These are phyloP conservation scores for Colletotrichum sojae DNA, from an alignment of 2,329 filamentous ascomycete genomes.

Conservation along the genomic window DNA sequence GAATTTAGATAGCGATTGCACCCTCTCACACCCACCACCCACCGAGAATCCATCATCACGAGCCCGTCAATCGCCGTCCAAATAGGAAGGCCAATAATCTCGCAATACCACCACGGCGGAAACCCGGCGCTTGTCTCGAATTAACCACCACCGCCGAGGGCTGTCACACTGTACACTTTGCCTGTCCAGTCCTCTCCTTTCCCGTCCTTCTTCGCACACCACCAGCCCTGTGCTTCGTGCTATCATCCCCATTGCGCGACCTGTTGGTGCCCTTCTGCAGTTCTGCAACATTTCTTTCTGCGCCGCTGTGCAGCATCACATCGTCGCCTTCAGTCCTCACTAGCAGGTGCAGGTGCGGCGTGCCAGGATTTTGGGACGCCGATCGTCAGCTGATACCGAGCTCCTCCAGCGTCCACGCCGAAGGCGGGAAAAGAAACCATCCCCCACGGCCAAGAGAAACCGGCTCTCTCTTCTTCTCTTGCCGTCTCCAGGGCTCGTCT, in stretches of 20 bases:
- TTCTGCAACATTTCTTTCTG: constrained; percentile 13
- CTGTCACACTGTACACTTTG: constrained; percentile 30
- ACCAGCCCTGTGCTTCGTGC: constrained; percentile 1
- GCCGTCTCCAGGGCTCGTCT: constrained; percentile 19
- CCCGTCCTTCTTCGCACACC: constrained; percentile 26
- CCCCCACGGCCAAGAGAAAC: background rate
- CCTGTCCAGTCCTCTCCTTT: background rate
- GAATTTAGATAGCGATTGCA: constrained; percentile 11
- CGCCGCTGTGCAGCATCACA: constrained; percentile 7
- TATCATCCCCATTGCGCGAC: constrained; percentile 1
- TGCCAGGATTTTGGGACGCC: constrained; percentile 19
- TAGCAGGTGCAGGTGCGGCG: constrained; percentile 6
- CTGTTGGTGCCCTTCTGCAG: constrained; percentile 8
- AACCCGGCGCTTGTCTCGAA: constrained; percentile 38
- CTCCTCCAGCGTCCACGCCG: constrained; percentile 7
- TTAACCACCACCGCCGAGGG: constrained; percentile 31
- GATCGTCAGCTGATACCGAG: constrained; percentile 37
- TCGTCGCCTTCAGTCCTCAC: constrained; percentile 9
- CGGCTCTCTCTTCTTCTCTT: background rate
- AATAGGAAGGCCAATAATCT: constrained; percentile 42
- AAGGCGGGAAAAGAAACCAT: constrained; percentile 20
- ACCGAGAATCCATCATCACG: constrained; percentile 38
- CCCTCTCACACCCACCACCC: constrained; percentile 31
- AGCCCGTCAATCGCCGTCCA: constrained; percentile 36
- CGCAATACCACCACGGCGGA: constrained; percentile 40